Percentiles rank a stretch among this genome's conserved stretches.
Evolutionary conservation across 768 basidiomycete genomes (phyloP).

Genomic region (Mycena leptocephala): DNA sequence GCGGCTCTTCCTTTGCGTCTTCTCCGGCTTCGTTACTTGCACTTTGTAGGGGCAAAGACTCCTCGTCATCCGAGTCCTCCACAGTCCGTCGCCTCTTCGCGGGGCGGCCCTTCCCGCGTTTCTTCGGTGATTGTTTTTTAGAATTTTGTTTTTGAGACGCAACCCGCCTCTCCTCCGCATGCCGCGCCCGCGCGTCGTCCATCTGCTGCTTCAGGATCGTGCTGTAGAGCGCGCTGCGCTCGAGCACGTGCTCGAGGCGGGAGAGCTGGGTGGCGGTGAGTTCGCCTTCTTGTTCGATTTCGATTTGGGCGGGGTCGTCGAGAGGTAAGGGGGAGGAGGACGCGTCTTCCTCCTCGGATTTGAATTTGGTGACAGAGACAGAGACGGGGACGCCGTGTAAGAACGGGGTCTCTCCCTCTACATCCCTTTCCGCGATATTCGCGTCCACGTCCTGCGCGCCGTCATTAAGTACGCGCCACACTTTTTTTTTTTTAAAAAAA

Average conservation of each 20-base stretch:
- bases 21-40: neutral
- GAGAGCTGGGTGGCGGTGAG: neutral
- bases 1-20: constrained; percentile 44
- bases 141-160: no score
- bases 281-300: constrained; percentile 3
- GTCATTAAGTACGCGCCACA: no score
- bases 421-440: neutral
- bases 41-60: neutral
- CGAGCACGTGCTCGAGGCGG: constrained; percentile 23
- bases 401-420: neutral
- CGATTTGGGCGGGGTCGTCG: no score
- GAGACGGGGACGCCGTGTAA: neutral
- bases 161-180: neutral
- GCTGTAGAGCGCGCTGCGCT: constrained; percentile 21
- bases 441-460: no score
- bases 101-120: neutral
- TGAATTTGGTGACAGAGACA: neutral
- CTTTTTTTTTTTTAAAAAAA: no score
- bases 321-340: no score
- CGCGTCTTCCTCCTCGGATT: constrained; percentile 39
- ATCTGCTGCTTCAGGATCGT: constrained; percentile 23
- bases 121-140: neutral
- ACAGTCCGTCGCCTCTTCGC: neutral
- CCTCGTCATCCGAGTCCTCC: constrained; percentile 43
- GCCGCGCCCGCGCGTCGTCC: constrained; percentile 14